These are phyloP conservation scores for Termitomyces heimii DNA, from an alignment of 768 basidiomycete species.

Conservation along the genomic window DNA sequence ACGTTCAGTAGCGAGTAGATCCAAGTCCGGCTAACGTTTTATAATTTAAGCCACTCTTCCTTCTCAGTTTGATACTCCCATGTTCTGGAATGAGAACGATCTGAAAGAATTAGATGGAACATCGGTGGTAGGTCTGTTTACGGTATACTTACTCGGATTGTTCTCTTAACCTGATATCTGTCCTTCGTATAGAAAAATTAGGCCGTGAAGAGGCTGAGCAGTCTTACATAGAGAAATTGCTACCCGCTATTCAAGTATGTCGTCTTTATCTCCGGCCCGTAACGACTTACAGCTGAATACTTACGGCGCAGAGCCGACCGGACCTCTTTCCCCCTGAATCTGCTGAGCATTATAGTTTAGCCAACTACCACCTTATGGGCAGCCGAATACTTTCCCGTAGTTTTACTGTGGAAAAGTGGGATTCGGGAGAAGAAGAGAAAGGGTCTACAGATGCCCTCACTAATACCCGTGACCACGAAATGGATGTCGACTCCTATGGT, in stretches of 20 bases:
- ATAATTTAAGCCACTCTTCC: slow-evolving; percentile 56
- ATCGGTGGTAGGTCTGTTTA: slow-evolving; percentile 71
- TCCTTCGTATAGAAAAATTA: slow-evolving; percentile 59
- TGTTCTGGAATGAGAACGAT: slow-evolving; percentile 86
- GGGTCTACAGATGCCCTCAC: slow-evolving; percentile 17
- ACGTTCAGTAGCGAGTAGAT: slow-evolving; percentile 12
- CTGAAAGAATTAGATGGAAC: slow-evolving; percentile 75
- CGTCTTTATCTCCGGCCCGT: background rate
- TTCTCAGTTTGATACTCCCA: slow-evolving; percentile 74
- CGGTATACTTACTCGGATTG: background rate
- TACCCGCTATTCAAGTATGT: slow-evolving; percentile 67
- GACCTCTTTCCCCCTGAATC: slow-evolving; percentile 62
- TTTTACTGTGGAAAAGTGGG: slow-evolving; percentile 73
- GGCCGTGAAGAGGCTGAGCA: slow-evolving; percentile 79
- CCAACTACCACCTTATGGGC: slow-evolving; percentile 83
- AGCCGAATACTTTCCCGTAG: slow-evolving; percentile 90
- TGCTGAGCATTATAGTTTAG: slow-evolving; percentile 54
- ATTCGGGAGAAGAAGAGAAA: slow-evolving; percentile 28
- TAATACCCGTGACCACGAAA: slow-evolving; percentile 29
- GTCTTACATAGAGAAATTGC: slow-evolving; percentile 59
- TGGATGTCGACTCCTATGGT: slow-evolving; percentile 33
- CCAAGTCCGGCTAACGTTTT: background rate
- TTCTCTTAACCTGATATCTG: slow-evolving; percentile 1
- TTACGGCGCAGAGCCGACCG: slow-evolving; percentile 46
- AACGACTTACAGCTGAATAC: background rate